Evolutionary conservation across 805 yeast species (phyloP).

Genomic region (Ogataea philodendri): DNA sequence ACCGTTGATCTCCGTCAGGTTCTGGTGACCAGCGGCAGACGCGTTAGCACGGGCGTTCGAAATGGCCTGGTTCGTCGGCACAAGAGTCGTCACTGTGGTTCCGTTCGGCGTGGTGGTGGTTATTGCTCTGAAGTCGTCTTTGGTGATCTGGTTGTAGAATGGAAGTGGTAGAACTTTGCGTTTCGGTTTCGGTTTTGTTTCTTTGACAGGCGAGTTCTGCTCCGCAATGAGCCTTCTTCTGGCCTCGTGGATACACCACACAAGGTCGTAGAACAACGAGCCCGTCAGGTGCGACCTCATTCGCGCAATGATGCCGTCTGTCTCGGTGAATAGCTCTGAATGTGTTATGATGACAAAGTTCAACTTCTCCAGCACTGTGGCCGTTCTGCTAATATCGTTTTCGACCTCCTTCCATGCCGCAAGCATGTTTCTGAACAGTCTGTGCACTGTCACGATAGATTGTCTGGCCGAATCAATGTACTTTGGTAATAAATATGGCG

Average conservation of each 20-base stretch:
- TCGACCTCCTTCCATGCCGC: conserved; percentile 91
- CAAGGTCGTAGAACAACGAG: conserved; percentile 84
- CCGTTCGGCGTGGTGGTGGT: conserved; percentile 90
- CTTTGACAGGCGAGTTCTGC: conserved; percentile 30
- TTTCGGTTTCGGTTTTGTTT: conserved; percentile 15
- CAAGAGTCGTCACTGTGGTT: conserved; percentile 83
- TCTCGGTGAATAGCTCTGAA: conserved; percentile 74
- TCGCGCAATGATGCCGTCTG: conserved; percentile 73
- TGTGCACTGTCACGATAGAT: conserved; percentile 88
- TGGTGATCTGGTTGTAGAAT: conserved; percentile 84
- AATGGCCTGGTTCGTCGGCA: conserved; percentile 81
- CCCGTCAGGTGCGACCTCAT: conserved; percentile 94
- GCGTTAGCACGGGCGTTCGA: conserved; percentile 56
- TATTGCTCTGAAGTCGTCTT: conserved; percentile 82
- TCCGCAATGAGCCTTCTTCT: conserved; percentile 61
- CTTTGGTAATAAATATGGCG: conserved; percentile 68
- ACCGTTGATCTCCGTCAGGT: conserved; percentile 40
- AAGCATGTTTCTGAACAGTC: conserved; percentile 80
- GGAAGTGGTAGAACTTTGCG: conserved; percentile 70
- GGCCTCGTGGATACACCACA: conserved; percentile 95
- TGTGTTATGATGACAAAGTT: conserved; percentile 84
- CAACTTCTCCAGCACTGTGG: conserved; percentile 83
- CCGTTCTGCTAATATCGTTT: conserved; percentile 87
- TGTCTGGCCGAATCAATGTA: conserved; percentile 88
- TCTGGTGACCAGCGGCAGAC: conserved; percentile 55